Base-by-base conservation (phyloP, 306 rosid genomes). In the Dryas octopetala region DNA sequence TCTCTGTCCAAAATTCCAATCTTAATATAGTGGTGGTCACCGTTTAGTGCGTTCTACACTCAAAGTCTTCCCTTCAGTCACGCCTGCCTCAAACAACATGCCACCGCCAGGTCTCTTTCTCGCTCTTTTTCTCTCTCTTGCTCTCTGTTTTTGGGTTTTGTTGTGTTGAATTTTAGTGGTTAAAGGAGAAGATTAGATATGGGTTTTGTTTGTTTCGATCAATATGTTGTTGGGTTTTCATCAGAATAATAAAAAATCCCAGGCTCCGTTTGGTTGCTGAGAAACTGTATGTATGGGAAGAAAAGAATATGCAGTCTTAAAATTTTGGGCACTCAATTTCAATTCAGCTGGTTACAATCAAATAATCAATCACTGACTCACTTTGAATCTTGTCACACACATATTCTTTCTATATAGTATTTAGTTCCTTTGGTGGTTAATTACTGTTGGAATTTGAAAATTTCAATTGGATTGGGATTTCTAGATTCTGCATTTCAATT, bases 41-140 rank as follows among this genome's bases (percentile, higher is more conserved):
- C 75, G 23, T 9, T 71, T 54, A 15, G 63, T 11, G 57, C 19
- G 13, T 4, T 55, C 32, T 3, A 11, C 48, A 9, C 59, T 41
- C 0, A 16, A n/a, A 11, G 12, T 1, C 44, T 23, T 5, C 2
- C 23, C 5, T 49, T 38, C 16, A 74, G n/a, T 23, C 5, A 61
- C 15, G n/a, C 32, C 62, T 1, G 13, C 28, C 45, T 17, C 16
- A 16, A 68, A 51, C 62, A 11, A 43, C 66, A 71, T 71, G 53
- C 0, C 71, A 1, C 47, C 19, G 80, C 5, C 80, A 80, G 83
- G 83, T 80, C 53, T 75, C 69, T 74, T 3, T 61, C 75, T 62
- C 13, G 23, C 23, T 23, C 23, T 23, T 23, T 23, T 23, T 23
- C 23, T 23, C 23, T 23, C 23, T 23, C 0, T 23, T 23, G 23